Conservation (phyloP, 1,284 basidiomycete species). For the Naganishia sp. region DNA sequence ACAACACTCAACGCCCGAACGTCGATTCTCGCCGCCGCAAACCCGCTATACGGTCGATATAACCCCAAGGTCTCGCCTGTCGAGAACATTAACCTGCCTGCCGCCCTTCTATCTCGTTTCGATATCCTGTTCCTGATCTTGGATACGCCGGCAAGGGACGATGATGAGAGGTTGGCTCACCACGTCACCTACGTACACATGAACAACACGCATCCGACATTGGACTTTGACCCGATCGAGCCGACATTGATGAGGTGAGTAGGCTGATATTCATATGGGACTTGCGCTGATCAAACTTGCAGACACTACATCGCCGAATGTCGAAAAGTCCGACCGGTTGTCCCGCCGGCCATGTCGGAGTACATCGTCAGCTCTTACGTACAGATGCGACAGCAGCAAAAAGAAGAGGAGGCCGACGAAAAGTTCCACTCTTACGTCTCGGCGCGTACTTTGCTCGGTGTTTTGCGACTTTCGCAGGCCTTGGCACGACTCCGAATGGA, state of each 20-base stretch:
- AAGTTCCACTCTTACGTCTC: constrained; percentile 93
- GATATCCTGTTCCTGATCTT: constrained; percentile 96
- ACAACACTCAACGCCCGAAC: constrained; percentile 98
- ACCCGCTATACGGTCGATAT: constrained; percentile 96
- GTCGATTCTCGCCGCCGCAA: constrained; percentile 96
- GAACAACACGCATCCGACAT: constrained; percentile 83
- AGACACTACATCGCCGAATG: constrained; percentile 96
- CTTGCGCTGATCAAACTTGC: constrained; percentile 29
- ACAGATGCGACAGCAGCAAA: constrained; percentile 84
- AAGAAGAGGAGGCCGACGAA: constrained; percentile 85
- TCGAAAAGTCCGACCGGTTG: constrained; percentile 82
- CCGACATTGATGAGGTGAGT: constrained; percentile 81
- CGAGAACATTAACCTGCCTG: constrained; percentile 99
- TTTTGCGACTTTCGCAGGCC: constrained; percentile 91
- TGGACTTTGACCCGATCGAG: constrained; percentile 74
- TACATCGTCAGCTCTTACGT: constrained; percentile 97
- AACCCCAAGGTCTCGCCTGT: constrained; percentile 96
- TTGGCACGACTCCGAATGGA: constrained; percentile 87
- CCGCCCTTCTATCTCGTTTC: constrained; percentile 92
- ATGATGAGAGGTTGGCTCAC: constrained; percentile 92
- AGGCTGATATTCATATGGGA: not conserved
- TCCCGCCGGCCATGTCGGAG: constrained; percentile 81
- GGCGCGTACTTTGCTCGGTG: constrained; percentile 91
- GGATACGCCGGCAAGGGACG: constrained; percentile 90
- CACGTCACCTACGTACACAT: constrained; percentile 99